These are phyloP conservation scores for Neofusicoccum ribis DNA, from an alignment of 2,329 filamentous ascomycete genomes.

Conservation along the genomic window DNA sequence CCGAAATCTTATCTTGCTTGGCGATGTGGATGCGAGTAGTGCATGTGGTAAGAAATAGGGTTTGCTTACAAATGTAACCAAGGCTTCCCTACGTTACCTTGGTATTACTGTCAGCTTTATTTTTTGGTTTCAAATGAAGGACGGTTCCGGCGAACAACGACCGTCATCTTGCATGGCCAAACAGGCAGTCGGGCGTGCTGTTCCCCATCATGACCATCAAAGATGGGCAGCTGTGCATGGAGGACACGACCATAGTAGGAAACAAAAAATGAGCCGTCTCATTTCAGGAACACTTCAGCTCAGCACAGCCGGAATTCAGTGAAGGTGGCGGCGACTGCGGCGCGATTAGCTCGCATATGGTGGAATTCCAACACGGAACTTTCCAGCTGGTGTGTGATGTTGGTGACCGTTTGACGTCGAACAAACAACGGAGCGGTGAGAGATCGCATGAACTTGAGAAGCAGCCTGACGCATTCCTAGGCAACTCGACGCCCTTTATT, in stretches of 20 bases:
- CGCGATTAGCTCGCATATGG: neutral
- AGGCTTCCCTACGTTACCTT: neutral
- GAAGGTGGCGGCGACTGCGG: neutral
- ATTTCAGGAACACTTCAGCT: neutral
- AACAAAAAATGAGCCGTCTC: slow-evolving; percentile 5
- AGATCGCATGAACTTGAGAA: slow-evolving; percentile 10
- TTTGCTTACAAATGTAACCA: neutral
- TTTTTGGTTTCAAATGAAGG: too few relatives aligned
- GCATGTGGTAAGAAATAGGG: slow-evolving; percentile 1
- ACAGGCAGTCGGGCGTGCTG: neutral
- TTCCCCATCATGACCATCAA: neutral
- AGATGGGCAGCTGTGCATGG: neutral
- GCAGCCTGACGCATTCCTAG: slow-evolving; percentile 6
- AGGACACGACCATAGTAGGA: neutral
- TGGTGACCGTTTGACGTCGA: slow-evolving; percentile 1
- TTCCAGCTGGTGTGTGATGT: slow-evolving; percentile 7
- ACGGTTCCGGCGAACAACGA: neutral
- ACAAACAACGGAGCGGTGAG: slow-evolving; percentile 11
- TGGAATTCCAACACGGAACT: neutral
- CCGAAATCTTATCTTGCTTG: neutral
- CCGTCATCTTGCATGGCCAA: neutral
- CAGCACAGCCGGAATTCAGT: neutral
- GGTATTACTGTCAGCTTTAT: neutral
- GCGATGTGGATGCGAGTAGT: neutral
- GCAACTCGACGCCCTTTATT: neutral